Conservation (phyloP, 2,329 filamentous ascomycete genomes). For the Pseudocercospora ulei region DNA sequence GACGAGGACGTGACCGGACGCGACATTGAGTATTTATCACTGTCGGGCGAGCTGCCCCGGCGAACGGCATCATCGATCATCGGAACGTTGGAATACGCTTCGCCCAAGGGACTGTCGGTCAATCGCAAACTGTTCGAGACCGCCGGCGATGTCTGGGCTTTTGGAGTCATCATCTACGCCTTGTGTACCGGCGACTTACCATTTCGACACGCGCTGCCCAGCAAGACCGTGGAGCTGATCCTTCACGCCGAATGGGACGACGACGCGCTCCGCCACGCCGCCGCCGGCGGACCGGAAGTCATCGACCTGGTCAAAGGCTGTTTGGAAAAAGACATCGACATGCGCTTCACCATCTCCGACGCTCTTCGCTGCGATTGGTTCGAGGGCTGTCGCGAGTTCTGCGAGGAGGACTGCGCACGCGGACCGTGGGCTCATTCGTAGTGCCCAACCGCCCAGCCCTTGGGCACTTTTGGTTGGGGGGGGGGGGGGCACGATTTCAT, state of each 20-base stretch:
- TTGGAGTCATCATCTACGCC: slow-evolving; percentile 54
- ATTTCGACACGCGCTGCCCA: slow-evolving; percentile 52
- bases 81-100: slow-evolving; percentile 51
- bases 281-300: slow-evolving; percentile 40
- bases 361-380: slow-evolving; percentile 51
- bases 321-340: slow-evolving; percentile 47
- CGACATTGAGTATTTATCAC: slow-evolving; percentile 15
- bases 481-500: too few species aligned
- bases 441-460: not conserved
- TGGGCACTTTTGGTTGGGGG: not conserved
- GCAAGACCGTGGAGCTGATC: slow-evolving; percentile 52
- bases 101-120: slow-evolving; percentile 42
- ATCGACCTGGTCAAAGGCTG: slow-evolving; percentile 52
- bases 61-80: slow-evolving; percentile 41
- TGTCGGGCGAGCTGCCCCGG: slow-evolving; percentile 19
- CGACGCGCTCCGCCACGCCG: slow-evolving; percentile 41
- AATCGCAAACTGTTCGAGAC: slow-evolving; percentile 41
- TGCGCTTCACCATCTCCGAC: slow-evolving; percentile 50
- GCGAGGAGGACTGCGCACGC: slow-evolving; percentile 18
- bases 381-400: slow-evolving; percentile 24
- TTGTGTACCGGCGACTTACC: slow-evolving; percentile 53
- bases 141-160: slow-evolving; percentile 58
- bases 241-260: slow-evolving; percentile 51
- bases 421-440: not conserved
- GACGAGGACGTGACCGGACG: slow-evolving; percentile 17